Evolutionary conservation across 148 eudicot genomes (phyloP).

Genomic region (Persicaria maculosa): DNA sequence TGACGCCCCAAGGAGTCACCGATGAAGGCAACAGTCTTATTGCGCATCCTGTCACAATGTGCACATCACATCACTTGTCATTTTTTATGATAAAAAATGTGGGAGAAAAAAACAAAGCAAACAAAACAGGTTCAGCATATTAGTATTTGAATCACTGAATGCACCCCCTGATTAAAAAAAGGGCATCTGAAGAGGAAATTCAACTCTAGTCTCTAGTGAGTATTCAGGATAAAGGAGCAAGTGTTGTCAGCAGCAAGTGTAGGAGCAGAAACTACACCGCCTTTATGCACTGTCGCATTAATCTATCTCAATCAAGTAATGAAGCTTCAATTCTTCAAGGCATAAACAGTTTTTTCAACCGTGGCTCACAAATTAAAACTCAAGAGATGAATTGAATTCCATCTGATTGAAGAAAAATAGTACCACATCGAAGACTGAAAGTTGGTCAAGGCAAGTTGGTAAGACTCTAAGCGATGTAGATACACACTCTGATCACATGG

Average conservation of each 20-base stretch:
- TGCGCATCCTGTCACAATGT: slow-evolving; percentile 52
- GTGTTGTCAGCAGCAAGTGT: not conserved
- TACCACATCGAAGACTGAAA: too few relatives aligned
- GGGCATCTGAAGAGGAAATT: too few relatives aligned
- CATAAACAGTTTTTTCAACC: not conserved
- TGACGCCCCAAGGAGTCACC: slow-evolving; percentile 94
- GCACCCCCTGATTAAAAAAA: too few relatives aligned
- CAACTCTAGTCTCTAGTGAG: too few relatives aligned
- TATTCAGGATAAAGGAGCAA: not conserved
- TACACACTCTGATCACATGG: too few relatives aligned
- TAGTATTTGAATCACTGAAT: too few relatives aligned
- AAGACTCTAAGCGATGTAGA: too few relatives aligned
- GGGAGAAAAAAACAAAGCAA: not conserved
- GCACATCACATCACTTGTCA: not conserved
- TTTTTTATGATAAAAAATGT: not conserved
- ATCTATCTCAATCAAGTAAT: not conserved
- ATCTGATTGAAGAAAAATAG: too few relatives aligned
- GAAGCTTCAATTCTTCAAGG: not conserved
- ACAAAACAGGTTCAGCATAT: not conserved
- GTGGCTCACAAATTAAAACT: not conserved
- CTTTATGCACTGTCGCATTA: too few relatives aligned
- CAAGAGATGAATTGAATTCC: too few relatives aligned
- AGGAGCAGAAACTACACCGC: too few relatives aligned
- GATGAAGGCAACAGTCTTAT: slow-evolving; percentile 79
- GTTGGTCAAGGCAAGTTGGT: too few relatives aligned